A percentile compares a stretch with the other conserved stretches of the same genome.
phyloP scores from a whole-genome alignment of 768 basidiomycete genomes.

The Russula griseocarnosa region DNA sequence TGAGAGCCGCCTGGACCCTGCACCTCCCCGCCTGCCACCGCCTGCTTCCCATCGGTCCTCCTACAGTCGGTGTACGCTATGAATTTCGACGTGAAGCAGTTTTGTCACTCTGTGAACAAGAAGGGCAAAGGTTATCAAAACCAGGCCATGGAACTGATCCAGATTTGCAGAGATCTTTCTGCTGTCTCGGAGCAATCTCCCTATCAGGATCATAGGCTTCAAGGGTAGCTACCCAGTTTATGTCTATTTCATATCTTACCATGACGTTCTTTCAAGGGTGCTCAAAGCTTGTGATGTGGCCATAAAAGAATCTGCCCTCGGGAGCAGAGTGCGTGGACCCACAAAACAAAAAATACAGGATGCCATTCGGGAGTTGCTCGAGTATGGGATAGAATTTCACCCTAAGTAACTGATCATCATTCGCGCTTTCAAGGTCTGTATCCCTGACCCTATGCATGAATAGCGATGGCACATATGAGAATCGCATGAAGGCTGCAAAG shows the following conservation, averaged over 20 bases:
- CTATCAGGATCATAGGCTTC: neutral
- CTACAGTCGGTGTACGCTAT: neutral
- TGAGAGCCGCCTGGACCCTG: too few relatives aligned
- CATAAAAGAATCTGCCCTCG: neutral
- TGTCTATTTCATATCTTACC: neutral
- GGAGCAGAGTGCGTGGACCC: too few relatives aligned
- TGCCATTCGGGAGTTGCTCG: neutral
- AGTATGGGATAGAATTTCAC: neutral
- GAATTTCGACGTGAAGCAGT: neutral
- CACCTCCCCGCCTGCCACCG: too few relatives aligned
- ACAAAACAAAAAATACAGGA: neutral
- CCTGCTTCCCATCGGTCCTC: too few relatives aligned
- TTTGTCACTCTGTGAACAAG: neutral
- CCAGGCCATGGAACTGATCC: constrained; percentile 6
- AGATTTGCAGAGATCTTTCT: constrained; percentile 1
- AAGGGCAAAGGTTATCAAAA: neutral
- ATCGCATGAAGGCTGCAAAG: too few relatives aligned
- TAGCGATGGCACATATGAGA: too few relatives aligned
- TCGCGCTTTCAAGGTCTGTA: too few relatives aligned
- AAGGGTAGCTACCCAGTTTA: neutral
- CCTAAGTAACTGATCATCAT: neutral
- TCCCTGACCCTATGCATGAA: too few relatives aligned
- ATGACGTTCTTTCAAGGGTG: neutral
- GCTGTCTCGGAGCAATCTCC: neutral
- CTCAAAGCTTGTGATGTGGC: neutral